A percentile compares a stretch with the other conserved stretches of the same genome.
These are phyloP conservation scores for Linnemannia exigua DNA, from an alignment of 192 early-diverging fungal species.

Conservation along the genomic window DNA sequence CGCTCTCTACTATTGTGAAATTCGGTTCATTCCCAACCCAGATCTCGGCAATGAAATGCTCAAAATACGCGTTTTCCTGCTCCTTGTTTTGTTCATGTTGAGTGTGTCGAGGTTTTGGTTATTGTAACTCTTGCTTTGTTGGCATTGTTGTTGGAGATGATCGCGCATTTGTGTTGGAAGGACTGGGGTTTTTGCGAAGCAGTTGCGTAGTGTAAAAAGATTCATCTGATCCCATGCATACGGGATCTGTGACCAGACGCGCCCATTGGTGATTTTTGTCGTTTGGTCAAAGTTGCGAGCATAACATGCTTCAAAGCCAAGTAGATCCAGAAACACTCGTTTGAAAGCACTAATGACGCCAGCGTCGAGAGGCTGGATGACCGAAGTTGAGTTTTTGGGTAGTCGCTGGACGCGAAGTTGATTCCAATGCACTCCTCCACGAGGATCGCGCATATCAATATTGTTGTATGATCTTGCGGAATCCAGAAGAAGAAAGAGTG, in stretches of 20 bases:
- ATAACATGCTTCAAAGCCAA: background rate
- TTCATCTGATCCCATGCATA: slow-evolving; percentile 21
- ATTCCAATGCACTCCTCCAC: slow-evolving; percentile 10
- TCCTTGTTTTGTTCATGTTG: slow-evolving; percentile 11
- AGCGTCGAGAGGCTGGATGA: no score
- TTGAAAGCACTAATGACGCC: no score
- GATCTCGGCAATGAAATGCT: no score
- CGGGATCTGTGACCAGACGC: slow-evolving; percentile 13
- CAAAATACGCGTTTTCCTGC: background rate
- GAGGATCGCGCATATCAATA: no score
- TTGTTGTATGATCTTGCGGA: no score
- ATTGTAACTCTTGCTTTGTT: background rate
- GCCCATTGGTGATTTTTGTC: slow-evolving; percentile 8
- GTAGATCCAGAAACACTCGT: no score
- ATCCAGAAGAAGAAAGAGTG: no score
- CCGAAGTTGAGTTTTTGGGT: slow-evolving; percentile 25
- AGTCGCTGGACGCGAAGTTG: slow-evolving; percentile 22
- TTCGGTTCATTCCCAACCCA: no score
- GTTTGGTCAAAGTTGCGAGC: slow-evolving; percentile 23
- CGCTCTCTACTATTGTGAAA: no score
- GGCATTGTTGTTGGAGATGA: background rate
- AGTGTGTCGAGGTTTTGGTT: background rate
- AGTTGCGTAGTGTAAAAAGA: slow-evolving; percentile 1
- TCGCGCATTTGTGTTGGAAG: slow-evolving; percentile 23
- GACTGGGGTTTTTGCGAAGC: slow-evolving; percentile 23